A percentile compares a stretch with the other conserved stretches of the same genome.
phyloP scores from a whole-genome alignment of 2,329 filamentous ascomycete species.

The Pseudomassariella vexata region DNA sequence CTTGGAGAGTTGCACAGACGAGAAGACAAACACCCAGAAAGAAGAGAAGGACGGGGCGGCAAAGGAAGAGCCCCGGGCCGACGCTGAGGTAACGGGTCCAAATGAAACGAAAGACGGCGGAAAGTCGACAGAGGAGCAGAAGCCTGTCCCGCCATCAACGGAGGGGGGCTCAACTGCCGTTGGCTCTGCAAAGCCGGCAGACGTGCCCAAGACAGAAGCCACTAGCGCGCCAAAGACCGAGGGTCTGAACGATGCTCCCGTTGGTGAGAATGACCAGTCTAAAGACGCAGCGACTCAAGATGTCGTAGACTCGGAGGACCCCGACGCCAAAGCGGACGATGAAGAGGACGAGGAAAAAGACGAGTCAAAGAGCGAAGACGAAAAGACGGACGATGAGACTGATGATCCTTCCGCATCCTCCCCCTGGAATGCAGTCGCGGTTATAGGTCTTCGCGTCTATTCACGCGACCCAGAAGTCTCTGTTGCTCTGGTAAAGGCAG shows the following conservation, averaged over 20 bases:
- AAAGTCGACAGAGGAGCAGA: too few relatives aligned
- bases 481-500: constrained; percentile 5
- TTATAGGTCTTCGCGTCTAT: constrained; percentile 54
- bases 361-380: constrained; percentile 17
- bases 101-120: too few relatives aligned
- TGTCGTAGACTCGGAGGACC: constrained; percentile 16
- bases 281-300: constrained; percentile 24
- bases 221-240: background rate
- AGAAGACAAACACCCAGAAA: too few relatives aligned
- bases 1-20: too few relatives aligned
- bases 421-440: constrained; percentile 55
- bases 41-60: too few relatives aligned
- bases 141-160: background rate
- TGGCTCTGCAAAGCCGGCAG: background rate
- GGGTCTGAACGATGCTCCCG: constrained; percentile 23
- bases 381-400: constrained; percentile 38
- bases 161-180: too few relatives aligned
- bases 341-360: constrained; percentile 14
- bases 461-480: constrained; percentile 8
- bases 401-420: constrained; percentile 24
- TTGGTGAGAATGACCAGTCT: constrained; percentile 26
- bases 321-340: constrained; percentile 13
- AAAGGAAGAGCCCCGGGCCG: too few relatives aligned
- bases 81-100: too few relatives aligned
- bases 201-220: background rate